phyloP scores from a whole-genome alignment of 306 rosid genomes.

The Inga oerstediana region DNA sequence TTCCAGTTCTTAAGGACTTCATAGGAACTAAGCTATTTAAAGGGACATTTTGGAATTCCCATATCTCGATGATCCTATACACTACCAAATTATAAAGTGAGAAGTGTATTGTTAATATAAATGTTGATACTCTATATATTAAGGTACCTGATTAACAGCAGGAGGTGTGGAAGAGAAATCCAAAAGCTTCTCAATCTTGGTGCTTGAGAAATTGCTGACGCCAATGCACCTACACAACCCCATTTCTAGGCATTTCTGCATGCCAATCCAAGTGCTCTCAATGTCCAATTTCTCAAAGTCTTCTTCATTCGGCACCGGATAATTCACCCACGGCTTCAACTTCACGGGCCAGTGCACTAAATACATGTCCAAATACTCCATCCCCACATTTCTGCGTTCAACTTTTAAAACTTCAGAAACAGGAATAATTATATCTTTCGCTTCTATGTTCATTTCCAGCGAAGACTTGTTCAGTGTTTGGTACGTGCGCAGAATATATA shows the following conservation, averaged over 20 bases:
- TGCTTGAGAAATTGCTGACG: conserved; percentile 88
- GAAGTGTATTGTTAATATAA: not conserved
- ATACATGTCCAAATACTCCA: conserved; percentile 90
- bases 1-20: not conserved
- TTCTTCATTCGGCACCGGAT: conserved; percentile 73
- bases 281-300: conserved; percentile 76
- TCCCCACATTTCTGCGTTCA: conserved; percentile 57
- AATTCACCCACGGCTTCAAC: conserved; percentile 78
- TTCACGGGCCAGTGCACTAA: conserved; percentile 94
- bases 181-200: conserved; percentile 56
- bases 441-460: not conserved
- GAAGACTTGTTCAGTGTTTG: not conserved
- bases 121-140: not conserved
- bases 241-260: conserved; percentile 82
- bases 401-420: not conserved
- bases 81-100: not conserved
- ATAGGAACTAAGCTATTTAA: not conserved
- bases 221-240: conserved; percentile 85
- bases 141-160: conserved; percentile 74
- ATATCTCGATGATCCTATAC: too few species aligned
- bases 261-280: conserved; percentile 76
- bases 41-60: too few species aligned
- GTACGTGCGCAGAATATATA: not conserved
- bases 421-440: not conserved
- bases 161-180: conserved; percentile 72